Base-by-base conservation (phyloP, 1,284 basidiomycete genomes). In the Malassezia slooffiae region DNA sequence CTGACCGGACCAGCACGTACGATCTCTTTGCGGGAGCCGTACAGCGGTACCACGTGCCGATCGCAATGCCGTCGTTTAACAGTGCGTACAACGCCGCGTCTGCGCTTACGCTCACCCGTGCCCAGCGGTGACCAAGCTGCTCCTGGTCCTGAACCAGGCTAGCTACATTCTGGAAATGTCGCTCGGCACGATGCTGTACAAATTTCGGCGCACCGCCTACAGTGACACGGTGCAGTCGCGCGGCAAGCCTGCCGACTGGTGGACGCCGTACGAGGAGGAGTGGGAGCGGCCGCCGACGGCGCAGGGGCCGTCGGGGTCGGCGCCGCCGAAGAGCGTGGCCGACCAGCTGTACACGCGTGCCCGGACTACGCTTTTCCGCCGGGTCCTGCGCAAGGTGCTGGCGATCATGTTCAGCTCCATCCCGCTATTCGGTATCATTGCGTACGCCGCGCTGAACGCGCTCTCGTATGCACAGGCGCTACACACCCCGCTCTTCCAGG, bases 181-280 rank as follows among this genome's bases (percentile, higher is more conserved):
- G 56, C 38, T 69, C 5, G 37, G 59, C 3, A 21, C 54, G 11
- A 58, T 59, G 38, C 44, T 69, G 22, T 22, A 47, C 3, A 43
- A 50, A 23, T 63, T 51, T 34, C 42, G 67, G 1, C 51, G 46
- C 13, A 55, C 54, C 11, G 67, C 67, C 1, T 69, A 69, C 35
- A 26, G 41, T 0, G 52, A 54, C 13, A 67, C 67, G 2, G 64
- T 67, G 12, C 47, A 27, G 3, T 57, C 54, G 13, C 47, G 67
- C 9, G 67, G 67, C 8, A 67, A 69, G 38, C 34, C 47, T 0
- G 45, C 56, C 1, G 57, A 61, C 19, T 69, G 61, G 55, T 69
- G 67, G 67, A 57, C 54, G 27, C 58, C 61, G 29, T 69, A 67
- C 32, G 44, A 43, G 12, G 67, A 69, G 30, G 67, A 69, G 42